Percentiles rank a stretch among this genome's conserved stretches.
These are phyloP conservation scores for Ustilago cynodontis DNA, from an alignment of 1,284 basidiomycete genomes.

Conservation along the genomic window DNA sequence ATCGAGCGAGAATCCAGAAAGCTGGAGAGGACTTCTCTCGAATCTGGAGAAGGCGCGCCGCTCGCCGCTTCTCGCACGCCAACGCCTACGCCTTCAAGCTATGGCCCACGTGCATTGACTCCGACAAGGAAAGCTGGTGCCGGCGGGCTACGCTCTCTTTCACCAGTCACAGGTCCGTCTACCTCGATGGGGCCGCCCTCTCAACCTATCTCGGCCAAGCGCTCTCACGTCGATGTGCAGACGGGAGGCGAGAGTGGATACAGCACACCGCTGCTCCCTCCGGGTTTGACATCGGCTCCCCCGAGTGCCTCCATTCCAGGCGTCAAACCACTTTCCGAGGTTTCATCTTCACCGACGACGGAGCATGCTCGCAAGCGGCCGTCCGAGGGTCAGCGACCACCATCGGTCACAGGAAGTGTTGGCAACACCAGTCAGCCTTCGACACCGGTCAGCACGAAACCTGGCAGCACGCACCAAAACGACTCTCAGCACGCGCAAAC, in stretches of 20 bases:
- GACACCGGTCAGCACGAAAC: constrained; percentile 31
- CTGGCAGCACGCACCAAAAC: constrained; percentile 5
- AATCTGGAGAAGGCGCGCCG: constrained; percentile 8
- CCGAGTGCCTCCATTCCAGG: constrained; percentile 42
- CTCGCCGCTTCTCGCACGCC: constrained; percentile 42
- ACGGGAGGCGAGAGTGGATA: constrained; percentile 56
- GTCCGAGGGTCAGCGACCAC: constrained; percentile 8
- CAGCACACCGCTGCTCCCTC: constrained; percentile 56
- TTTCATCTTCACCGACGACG: constrained; percentile 18
- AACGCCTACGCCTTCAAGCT: constrained; percentile 49
- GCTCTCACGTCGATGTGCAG: constrained; percentile 49
- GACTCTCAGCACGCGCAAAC: constrained; percentile 15
- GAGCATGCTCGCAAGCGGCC: constrained; percentile 7
- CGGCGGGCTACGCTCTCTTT: constrained; percentile 35
- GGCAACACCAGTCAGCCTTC: constrained; percentile 31
- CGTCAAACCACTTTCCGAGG: constrained; percentile 32
- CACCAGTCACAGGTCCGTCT: constrained; percentile 32
- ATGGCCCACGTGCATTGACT: constrained; percentile 43
- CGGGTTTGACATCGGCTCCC: constrained; percentile 49
- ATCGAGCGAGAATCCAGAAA: constrained; percentile 31
- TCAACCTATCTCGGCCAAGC: constrained; percentile 28
- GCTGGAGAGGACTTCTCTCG: constrained; percentile 4
- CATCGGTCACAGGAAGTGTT: constrained; percentile 12
- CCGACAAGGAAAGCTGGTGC: constrained; percentile 34
- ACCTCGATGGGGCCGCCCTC: constrained; percentile 43